phyloP scores from a whole-genome alignment of 805 yeast genomes.

The Kuraishia cidri region DNA sequence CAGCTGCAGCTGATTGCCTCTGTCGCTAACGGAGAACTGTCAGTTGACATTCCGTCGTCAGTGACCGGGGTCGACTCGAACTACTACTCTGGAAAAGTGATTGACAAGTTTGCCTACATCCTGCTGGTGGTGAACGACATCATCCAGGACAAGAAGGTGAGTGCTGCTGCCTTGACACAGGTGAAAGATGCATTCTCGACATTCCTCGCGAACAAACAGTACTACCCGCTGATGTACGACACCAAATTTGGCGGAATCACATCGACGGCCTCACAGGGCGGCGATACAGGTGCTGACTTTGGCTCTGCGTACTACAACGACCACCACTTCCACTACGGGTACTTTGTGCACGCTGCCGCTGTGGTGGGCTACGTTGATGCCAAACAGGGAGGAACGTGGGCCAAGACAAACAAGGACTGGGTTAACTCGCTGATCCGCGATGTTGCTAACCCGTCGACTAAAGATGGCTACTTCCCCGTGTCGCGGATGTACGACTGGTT shows the following conservation, averaged over 20 bases:
- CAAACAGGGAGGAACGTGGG: slow-evolving; percentile 43
- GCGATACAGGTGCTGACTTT: slow-evolving; percentile 36
- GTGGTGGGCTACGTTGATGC: slow-evolving; percentile 47
- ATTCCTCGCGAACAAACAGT: slow-evolving; percentile 31
- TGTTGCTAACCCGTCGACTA: slow-evolving; percentile 47
- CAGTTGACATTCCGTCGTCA: slow-evolving; percentile 32
- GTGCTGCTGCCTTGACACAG: slow-evolving; percentile 38
- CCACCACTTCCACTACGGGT: slow-evolving; percentile 52
- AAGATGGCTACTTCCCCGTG: slow-evolving; percentile 54
- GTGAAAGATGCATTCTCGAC: slow-evolving; percentile 34
- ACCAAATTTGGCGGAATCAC: slow-evolving; percentile 48
- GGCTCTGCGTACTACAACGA: slow-evolving; percentile 46
- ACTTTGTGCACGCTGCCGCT: slow-evolving; percentile 55
- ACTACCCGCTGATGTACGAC: slow-evolving; percentile 44
- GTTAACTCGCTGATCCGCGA: slow-evolving; percentile 56
- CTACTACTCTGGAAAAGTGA: slow-evolving; percentile 43
- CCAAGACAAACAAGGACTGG: slow-evolving; percentile 37
- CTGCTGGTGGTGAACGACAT: slow-evolving; percentile 41
- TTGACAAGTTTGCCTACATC: slow-evolving; percentile 51
- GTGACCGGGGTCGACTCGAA: slow-evolving; percentile 29
- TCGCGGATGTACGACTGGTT: slow-evolving; percentile 68
- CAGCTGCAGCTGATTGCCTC: slow-evolving; percentile 33
- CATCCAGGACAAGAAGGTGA: slow-evolving; percentile 29
- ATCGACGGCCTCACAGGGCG: slow-evolving; percentile 35
- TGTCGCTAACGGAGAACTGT: slow-evolving; percentile 33